Conservation (phyloP, 768 basidiomycete genomes). For the Pleurotus platypus region DNA sequence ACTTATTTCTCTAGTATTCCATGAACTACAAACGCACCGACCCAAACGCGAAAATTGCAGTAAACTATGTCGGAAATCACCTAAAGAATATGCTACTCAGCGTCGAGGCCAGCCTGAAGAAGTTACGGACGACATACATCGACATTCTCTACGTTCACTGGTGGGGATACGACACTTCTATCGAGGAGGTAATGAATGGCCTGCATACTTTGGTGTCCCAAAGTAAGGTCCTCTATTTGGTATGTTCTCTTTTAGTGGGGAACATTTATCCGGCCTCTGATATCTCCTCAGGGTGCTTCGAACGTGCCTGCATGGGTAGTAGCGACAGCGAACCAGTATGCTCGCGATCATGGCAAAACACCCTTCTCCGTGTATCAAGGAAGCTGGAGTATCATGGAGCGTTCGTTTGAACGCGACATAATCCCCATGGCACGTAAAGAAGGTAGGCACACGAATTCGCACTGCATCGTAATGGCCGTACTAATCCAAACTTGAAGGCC, state of each 20-base stretch:
- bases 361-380: constrained; percentile 57
- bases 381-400: constrained; percentile 36
- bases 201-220: constrained; percentile 47
- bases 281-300: constrained; percentile 28
- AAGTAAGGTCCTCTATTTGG: constrained; percentile 50
- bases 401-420: constrained; percentile 52
- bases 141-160: constrained; percentile 45
- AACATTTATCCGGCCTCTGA: neutral
- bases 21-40: constrained; percentile 25
- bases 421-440: constrained; percentile 40
- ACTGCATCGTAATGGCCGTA: constrained; percentile 22
- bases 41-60: constrained; percentile 24
- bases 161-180: constrained; percentile 50
- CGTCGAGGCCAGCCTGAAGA: constrained; percentile 40
- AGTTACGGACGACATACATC: constrained; percentile 42
- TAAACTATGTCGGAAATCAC: constrained; percentile 45
- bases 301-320: constrained; percentile 50
- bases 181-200: constrained; percentile 56
- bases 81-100: constrained; percentile 39
- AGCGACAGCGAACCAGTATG: constrained; percentile 45
- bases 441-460: constrained; percentile 23
- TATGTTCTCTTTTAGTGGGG: constrained; percentile 9
- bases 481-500: constrained; percentile 28
- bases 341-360: constrained; percentile 41
- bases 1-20: constrained; percentile 21